phyloP scores from a whole-genome alignment of 768 basidiomycete genomes.

The Tephrocybe sp. region DNA sequence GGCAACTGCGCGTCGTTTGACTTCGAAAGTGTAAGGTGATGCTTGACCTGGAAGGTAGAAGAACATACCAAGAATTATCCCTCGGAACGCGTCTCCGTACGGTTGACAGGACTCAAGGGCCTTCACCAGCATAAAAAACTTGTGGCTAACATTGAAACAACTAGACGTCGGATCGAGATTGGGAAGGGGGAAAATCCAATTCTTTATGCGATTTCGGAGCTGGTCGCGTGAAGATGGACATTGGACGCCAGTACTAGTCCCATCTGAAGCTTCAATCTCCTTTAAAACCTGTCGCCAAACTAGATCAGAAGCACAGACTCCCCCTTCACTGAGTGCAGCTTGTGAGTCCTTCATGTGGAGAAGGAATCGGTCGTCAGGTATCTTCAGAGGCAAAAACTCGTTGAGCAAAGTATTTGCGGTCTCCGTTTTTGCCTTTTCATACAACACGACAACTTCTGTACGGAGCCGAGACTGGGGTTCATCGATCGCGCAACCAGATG shows the following conservation, averaged over 20 bases:
- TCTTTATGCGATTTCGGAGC: constrained; percentile 44
- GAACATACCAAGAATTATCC: constrained; percentile 58
- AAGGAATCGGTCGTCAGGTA: constrained; percentile 32
- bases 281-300: constrained; percentile 60
- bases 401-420: constrained; percentile 39
- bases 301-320: constrained; percentile 66
- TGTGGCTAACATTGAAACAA: constrained; percentile 67
- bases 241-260: constrained; percentile 32
- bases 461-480: constrained; percentile 38
- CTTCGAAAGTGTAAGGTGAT: constrained; percentile 31
- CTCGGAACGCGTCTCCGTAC: constrained; percentile 59
- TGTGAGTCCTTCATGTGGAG: constrained; percentile 46
- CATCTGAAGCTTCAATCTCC: constrained; percentile 36
- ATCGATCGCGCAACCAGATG: constrained; percentile 29
- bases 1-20: constrained; percentile 53
- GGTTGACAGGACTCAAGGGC: constrained; percentile 53
- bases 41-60: neutral
- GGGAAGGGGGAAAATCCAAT: constrained; percentile 65
- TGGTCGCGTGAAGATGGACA: constrained; percentile 18
- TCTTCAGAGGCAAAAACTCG: constrained; percentile 43
- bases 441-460: constrained; percentile 52
- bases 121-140: constrained; percentile 60
- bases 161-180: constrained; percentile 54
- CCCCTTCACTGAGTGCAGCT: constrained; percentile 50
- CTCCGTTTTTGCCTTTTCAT: constrained; percentile 39